These are phyloP conservation scores for Fusarium denticulatum DNA, from an alignment of 2,329 filamentous ascomycete genomes.

Conservation along the genomic window DNA sequence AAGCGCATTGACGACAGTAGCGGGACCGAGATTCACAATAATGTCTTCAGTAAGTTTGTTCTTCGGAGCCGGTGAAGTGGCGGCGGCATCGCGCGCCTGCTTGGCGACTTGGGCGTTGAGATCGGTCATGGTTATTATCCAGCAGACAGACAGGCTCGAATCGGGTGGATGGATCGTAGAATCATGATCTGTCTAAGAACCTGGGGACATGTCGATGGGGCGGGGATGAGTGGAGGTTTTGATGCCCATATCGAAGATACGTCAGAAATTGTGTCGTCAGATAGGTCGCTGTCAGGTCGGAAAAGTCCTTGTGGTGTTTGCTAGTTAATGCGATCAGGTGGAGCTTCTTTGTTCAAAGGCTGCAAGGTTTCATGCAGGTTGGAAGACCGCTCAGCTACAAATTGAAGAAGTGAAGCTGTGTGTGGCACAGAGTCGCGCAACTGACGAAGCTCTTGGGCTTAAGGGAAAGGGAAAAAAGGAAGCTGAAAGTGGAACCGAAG, in stretches of 20 bases:
- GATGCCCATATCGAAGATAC: slow-evolving; percentile 44
- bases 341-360: slow-evolving; percentile 15
- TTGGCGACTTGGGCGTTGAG: slow-evolving; percentile 44
- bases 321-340: slow-evolving; percentile 11
- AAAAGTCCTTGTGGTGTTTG: slow-evolving; percentile 9
- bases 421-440: slow-evolving; percentile 18
- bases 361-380: slow-evolving; percentile 10
- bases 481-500: slow-evolving; percentile 7
- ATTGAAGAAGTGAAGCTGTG: slow-evolving; percentile 15
- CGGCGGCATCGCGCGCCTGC: slow-evolving; percentile 48
- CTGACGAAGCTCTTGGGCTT: neutral
- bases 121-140: slow-evolving; percentile 48
- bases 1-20: slow-evolving; percentile 69
- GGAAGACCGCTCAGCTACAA: neutral
- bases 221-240: slow-evolving; percentile 34
- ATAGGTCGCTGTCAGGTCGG: slow-evolving; percentile 15
- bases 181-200: slow-evolving; percentile 45
- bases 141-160: slow-evolving; percentile 31
- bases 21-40: slow-evolving; percentile 68
- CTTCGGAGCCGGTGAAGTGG: slow-evolving; percentile 56
- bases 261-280: slow-evolving; percentile 25
- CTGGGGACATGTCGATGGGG: slow-evolving; percentile 41
- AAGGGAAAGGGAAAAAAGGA: slow-evolving; percentile 16
- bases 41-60: slow-evolving; percentile 65
- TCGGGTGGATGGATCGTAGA: slow-evolving; percentile 33